A percentile compares a stretch with the other conserved stretches of the same genome.
Evolutionary conservation across 2,329 filamentous ascomycete genomes (phyloP).

Genomic region (Aspergillus sp.): DNA sequence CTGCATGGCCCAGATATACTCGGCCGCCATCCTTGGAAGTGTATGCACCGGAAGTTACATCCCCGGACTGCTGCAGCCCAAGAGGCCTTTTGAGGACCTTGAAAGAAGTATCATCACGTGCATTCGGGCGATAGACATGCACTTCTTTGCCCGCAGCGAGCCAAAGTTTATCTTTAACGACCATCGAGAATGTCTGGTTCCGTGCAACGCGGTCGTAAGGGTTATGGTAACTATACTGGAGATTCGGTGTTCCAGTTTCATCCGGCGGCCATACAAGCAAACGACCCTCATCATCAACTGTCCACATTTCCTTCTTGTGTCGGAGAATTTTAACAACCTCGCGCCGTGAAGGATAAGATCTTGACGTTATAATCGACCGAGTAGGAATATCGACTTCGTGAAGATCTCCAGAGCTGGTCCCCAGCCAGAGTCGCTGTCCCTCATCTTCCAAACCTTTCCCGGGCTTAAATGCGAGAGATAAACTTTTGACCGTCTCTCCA

Average conservation of each 20-base stretch:
- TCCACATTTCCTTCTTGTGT: conserved; percentile 87
- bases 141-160: conserved; percentile 83
- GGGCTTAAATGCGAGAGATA: conserved; percentile 81
- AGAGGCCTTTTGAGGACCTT: conserved; percentile 71
- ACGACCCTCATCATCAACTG: conserved; percentile 81
- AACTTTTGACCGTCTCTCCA: conserved; percentile 77
- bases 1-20: conserved; percentile 85
- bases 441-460: conserved; percentile 72
- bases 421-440: conserved; percentile 79
- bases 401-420: conserved; percentile 81
- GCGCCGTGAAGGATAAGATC: conserved; percentile 68
- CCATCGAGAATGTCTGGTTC: conserved; percentile 82
- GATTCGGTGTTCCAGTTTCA: conserved; percentile 65
- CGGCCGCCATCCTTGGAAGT: conserved; percentile 70
- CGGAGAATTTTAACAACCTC: conserved; percentile 83
- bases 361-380: conserved; percentile 65
- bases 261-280: conserved; percentile 84
- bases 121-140: conserved; percentile 71
- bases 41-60: conserved; percentile 78
- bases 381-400: conserved; percentile 79
- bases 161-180: conserved; percentile 83
- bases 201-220: conserved; percentile 66
- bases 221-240: conserved; percentile 68
- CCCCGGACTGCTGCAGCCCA: conserved; percentile 67
- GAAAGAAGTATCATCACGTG: conserved; percentile 64